A percentile compares a stretch with the other conserved stretches of the same genome.
phyloP scores from a whole-genome alignment of 768 basidiomycete genomes.

The Suillus lakei region DNA sequence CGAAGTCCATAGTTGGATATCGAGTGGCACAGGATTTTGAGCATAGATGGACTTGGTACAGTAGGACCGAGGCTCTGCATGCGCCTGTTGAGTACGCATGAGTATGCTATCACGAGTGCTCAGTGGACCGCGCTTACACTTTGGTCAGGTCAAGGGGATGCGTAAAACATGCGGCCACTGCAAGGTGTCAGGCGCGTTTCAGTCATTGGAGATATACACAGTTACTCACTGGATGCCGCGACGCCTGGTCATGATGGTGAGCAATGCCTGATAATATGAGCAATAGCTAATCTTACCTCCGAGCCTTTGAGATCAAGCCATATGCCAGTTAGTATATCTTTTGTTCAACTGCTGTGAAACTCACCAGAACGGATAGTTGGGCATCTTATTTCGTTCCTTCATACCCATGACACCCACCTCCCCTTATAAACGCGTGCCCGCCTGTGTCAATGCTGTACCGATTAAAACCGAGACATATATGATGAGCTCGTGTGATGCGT shows the following conservation, averaged over 20 bases:
- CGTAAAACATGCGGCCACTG: constrained; percentile 82
- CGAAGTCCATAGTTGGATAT: constrained; percentile 69
- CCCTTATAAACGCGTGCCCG: constrained; percentile 21
- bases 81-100: constrained; percentile 48
- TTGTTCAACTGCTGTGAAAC: constrained; percentile 8
- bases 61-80: constrained; percentile 75
- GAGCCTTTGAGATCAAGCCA: constrained; percentile 47
- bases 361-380: constrained; percentile 39
- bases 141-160: constrained; percentile 88
- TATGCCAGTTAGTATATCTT: constrained; percentile 6
- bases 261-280: constrained; percentile 8
- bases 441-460: neutral
- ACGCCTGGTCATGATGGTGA: constrained; percentile 46
- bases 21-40: constrained; percentile 66
- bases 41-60: constrained; percentile 63
- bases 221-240: constrained; percentile 61
- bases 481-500: neutral
- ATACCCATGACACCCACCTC: constrained; percentile 12
- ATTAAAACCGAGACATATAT: constrained; percentile 7
- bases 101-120: constrained; percentile 8
- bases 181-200: constrained; percentile 13
- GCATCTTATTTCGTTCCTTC: constrained; percentile 24
- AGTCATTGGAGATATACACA: neutral
- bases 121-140: constrained; percentile 55
- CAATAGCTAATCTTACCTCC: constrained; percentile 50